phyloP scores from a whole-genome alignment of 371 early-diverging fungal genomes.

The Mucor plumbeus region DNA sequence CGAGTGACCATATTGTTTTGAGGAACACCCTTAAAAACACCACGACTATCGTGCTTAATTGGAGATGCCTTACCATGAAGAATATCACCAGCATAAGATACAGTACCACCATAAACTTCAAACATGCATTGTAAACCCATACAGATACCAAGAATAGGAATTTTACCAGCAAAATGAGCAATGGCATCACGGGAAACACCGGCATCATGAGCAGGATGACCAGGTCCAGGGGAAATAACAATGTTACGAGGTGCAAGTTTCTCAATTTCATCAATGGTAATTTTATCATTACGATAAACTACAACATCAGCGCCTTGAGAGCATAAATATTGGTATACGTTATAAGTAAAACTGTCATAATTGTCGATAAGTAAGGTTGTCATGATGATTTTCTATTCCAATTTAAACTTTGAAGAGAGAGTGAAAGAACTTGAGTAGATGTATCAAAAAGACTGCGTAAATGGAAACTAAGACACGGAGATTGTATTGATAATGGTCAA shows the following conservation, averaged over 20 bases:
- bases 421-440: background rate
- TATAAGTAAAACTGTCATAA: conserved; percentile 98
- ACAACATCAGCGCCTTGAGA: conserved; percentile 89
- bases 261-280: conserved; percentile 81
- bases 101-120: conserved; percentile 92
- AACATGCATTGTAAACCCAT: conserved; percentile 96
- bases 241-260: conserved; percentile 87
- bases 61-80: conserved; percentile 93
- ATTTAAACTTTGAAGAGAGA: conserved; percentile 1
- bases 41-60: conserved; percentile 88
- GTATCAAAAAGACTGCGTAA: conserved; percentile 1
- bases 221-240: conserved; percentile 96
- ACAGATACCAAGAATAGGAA: conserved; percentile 97
- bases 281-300: conserved; percentile 93
- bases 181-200: conserved; percentile 90
- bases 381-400: conserved; percentile 38
- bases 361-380: conserved; percentile 93
- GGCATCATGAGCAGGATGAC: conserved; percentile 89
- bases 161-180: conserved; percentile 84
- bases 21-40: conserved; percentile 83
- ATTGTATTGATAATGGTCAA: conserved; percentile 16
- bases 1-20: conserved; percentile 88
- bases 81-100: conserved; percentile 90
- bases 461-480: conserved; percentile 5
- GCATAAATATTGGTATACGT: conserved; percentile 93